Percentiles rank a stretch among this genome's conserved stretches.
Evolutionary conservation across 257 asterid species (phyloP).

Genomic region (Schizonepeta tenuifolia): DNA sequence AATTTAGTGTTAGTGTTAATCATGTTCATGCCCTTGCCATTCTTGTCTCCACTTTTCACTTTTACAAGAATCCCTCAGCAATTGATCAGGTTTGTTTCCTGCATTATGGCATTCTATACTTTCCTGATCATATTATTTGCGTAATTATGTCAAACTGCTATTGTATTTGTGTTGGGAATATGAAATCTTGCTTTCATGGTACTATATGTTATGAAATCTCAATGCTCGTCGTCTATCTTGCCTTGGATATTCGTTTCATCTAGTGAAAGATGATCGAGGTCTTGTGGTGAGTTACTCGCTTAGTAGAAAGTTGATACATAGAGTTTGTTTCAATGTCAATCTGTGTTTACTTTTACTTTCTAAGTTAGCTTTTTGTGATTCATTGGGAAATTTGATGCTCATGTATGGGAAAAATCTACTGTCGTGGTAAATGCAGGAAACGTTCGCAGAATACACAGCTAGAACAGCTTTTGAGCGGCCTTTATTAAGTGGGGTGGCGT

Average conservation of each 20-base stretch:
- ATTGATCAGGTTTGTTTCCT: conserved; percentile 75
- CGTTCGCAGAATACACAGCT: conserved; percentile 90
- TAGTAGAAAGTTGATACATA: background rate
- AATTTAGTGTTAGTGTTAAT: conserved; percentile 86
- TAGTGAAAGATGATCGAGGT: background rate
- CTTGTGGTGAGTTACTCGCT: background rate
- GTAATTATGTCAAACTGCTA: background rate
- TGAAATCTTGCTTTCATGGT: background rate
- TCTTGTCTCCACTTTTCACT: conserved; percentile 87
- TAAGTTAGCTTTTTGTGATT: background rate
- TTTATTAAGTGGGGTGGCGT: conserved; percentile 87
- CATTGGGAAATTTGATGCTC: background rate
- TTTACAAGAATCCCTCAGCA: conserved; percentile 85
- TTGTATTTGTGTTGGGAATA: background rate
- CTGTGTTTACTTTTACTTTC: background rate
- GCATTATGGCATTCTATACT: background rate
- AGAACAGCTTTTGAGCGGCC: conserved; percentile 97
- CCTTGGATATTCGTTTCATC: background rate
- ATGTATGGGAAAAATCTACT: background rate
- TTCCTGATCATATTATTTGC: conserved; percentile 23
- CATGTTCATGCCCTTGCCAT: conserved; percentile 97
- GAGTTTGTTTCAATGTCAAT: background rate
- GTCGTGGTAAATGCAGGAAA: conserved; percentile 54
- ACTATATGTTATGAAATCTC: background rate
- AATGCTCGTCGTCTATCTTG: background rate